Base-by-base conservation (phyloP, 306 rosid species). In the Gillenia trifoliata region DNA sequence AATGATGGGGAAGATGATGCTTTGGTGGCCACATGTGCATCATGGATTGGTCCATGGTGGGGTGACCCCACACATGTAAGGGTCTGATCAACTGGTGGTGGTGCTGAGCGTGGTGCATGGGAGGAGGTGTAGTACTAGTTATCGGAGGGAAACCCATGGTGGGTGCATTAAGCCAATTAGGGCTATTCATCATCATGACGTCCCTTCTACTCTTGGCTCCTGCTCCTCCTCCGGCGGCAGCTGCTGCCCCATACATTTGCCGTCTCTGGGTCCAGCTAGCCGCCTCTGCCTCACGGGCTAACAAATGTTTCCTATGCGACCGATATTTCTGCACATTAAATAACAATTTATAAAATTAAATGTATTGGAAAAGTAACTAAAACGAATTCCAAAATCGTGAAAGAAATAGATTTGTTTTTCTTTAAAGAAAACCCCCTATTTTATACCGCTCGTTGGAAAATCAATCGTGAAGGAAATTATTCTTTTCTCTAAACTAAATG, bases 31-130 rank as follows among this genome's bases (percentile, higher is more conserved):
- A 89, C 83, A 68, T 82, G 70, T 80, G 87, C 84, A 91, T 77
- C 20, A 84, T 77, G 36, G 89, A 85, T 6, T 83, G 98, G 74
- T 92, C 91, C 73, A 82, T 67, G 3, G 86, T 57, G 9, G 98
- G 98, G 78, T 93, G 98, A 16, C 98, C 98, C 98, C 98, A 94
- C 20, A 91, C 98, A 74, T 94, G 97, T 17, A 94, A 69, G n/a
- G 96, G 93, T 80, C 96, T 87, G 68, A 85, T 89, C 75, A 89
- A 90, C 78, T 83, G 90, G 78, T 75, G 85, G 54, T 75, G 23
- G 1, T 56, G 82, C 61, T 7, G 66, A 54, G 10, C 28, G 28
- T 47, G 78, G 29, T 57, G 76, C 43, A 59, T 72, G 55, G 89
- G 81, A 28, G 66, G 66, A 28, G 66, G 22, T 28, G 66, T 15